Conservation (phyloP, 768 basidiomycete genomes). For the Mycena galopus region DNA sequence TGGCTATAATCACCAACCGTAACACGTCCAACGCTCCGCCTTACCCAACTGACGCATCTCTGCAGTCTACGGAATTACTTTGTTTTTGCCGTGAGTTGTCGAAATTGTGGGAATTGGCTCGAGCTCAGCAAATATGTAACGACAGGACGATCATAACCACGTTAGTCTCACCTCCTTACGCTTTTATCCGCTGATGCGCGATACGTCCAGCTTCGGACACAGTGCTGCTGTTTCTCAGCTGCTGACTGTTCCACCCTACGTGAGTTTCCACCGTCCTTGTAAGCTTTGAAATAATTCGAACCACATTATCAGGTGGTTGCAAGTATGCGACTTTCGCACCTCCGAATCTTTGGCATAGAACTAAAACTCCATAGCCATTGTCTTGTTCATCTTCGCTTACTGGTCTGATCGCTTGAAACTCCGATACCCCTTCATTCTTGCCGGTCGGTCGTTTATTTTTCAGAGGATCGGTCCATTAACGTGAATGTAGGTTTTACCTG, state of each 20-base stretch:
- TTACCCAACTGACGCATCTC: background rate
- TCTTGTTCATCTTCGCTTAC: slow-evolving; percentile 64
- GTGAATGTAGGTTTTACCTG: slow-evolving; percentile 19
- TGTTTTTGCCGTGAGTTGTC: slow-evolving; percentile 75
- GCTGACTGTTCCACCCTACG: slow-evolving; percentile 77
- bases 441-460: slow-evolving; percentile 56
- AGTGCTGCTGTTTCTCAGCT: slow-evolving; percentile 69
- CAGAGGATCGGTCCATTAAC: background rate
- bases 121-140: background rate
- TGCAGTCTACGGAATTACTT: slow-evolving; percentile 76
- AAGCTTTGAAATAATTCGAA: background rate
- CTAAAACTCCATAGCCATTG: slow-evolving; percentile 57
- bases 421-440: slow-evolving; percentile 71
- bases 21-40: slow-evolving; percentile 43
- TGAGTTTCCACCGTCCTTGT: background rate
- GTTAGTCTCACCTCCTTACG: slow-evolving; percentile 43
- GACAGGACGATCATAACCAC: slow-evolving; percentile 70
- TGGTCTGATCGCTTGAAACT: slow-evolving; percentile 69
- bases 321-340: slow-evolving; percentile 54
- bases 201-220: slow-evolving; percentile 67
- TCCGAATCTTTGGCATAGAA: background rate
- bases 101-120: background rate
- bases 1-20: slow-evolving; percentile 73
- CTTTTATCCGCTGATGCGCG: background rate
- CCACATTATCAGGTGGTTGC: slow-evolving; percentile 52